Base-by-base conservation (phyloP, 2,329 filamentous ascomycete genomes). In the Stachybotrys echinatus region DNA sequence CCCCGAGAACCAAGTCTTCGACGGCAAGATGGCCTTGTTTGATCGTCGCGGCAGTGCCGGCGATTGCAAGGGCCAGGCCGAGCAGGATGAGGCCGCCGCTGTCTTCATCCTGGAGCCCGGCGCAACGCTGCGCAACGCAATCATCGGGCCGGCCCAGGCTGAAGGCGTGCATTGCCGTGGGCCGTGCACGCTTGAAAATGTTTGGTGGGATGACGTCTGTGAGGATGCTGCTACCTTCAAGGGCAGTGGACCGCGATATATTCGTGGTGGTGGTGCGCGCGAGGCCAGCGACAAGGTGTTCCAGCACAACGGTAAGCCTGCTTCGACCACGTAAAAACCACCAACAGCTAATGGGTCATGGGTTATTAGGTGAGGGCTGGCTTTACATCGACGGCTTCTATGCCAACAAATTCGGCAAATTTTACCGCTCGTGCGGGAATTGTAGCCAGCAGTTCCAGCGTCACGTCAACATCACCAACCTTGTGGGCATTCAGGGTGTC, bases 341-440 rank as follows among this genome's bases (percentile, higher is more conserved):
- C 18, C 17, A 5, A 45, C 14, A 18, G 10, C 21, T 45, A 27
- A n/a, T 23, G 3, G 18, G 27, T 18, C 42, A 42, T 45, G 42
- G 12, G 14, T 45, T 19, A 27, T 23, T 17, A 45, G 42, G 42
- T 17, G 42, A 45, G 23, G 42, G 42, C 20, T 45, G 42, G 42
- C 42, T 45, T 23, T 17, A 45, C 21, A 45, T 45, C 6, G 42
- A 45, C 18, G 42, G 42, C n/a, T 45, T 45, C 20, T 45, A 45
- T 23, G 42, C 42, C 42, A 45, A 45, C 42, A 45, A 45, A 23
- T 45, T 17, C 42, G 42, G 42, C 19, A 45, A 45, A n/a, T 45
- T 45, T 18, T 45, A 45, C n/a, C 42, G 42, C 17, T 45, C 42
- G 6, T 45, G 42, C 14, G 42, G 42, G 27, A 45, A 45, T n/a